Percentiles rank a stretch among this genome's conserved stretches.
Conservation (phyloP, 345 rosid species). For the Punica granatum region DNA sequence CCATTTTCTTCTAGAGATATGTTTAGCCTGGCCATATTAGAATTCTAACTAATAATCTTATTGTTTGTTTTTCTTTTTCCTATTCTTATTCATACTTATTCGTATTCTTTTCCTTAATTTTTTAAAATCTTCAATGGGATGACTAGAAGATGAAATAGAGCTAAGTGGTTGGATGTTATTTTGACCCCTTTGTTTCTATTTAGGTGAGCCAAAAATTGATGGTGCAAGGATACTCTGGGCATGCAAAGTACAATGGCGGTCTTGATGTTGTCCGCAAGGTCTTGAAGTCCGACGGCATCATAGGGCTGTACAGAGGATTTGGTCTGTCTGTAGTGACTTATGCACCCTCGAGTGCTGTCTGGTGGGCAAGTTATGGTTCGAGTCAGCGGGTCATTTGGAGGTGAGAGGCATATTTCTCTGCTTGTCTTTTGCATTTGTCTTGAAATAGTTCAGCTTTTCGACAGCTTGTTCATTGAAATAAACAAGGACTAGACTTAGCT, state of each 20-base stretch:
- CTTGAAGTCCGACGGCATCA: slow-evolving; percentile 64
- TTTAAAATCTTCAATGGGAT: neutral
- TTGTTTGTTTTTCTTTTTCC: too few relatives aligned
- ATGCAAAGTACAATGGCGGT: slow-evolving; percentile 78
- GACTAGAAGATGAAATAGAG: neutral
- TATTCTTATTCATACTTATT: neutral
- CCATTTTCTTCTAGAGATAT: too few relatives aligned
- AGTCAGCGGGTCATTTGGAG: slow-evolving; percentile 96
- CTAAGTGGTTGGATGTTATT: slow-evolving; percentile 1
- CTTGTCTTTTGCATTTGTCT: neutral
- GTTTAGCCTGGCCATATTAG: too few relatives aligned
- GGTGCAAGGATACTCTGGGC: slow-evolving; percentile 99
- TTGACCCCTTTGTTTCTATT: slow-evolving; percentile 7
- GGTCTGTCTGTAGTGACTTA: slow-evolving; percentile 92
- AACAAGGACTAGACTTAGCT: too few relatives aligned
- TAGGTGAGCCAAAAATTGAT: slow-evolving; percentile 97
- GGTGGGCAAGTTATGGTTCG: slow-evolving; percentile 99
- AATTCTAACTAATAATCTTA: too few relatives aligned
- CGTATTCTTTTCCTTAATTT: neutral
- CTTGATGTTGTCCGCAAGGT: slow-evolving; percentile 83
- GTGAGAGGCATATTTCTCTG: slow-evolving; percentile 23
- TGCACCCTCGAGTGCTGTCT: slow-evolving; percentile 95
- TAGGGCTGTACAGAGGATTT: slow-evolving; percentile 92
- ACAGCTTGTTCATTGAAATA: too few relatives aligned
- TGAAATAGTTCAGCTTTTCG: neutral